Evolutionary conservation across 768 basidiomycete species (phyloP), one percentile per base, ranked within the genome.

Genomic region (Tulasnella sp.): DNA sequence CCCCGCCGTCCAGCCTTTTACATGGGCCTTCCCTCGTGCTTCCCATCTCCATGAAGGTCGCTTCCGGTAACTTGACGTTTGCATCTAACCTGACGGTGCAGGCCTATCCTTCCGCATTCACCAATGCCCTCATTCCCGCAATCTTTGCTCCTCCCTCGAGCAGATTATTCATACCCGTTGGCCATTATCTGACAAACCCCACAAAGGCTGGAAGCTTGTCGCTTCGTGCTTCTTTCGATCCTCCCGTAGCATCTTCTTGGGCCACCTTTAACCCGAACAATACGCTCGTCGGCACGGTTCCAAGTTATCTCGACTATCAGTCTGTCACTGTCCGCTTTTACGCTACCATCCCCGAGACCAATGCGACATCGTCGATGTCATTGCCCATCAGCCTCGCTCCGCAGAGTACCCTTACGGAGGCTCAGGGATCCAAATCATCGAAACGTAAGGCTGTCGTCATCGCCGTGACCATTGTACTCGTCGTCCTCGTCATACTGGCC

Each of bases 71-170:
- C 64, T 83, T 90, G 67, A 76, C 78, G 0, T 62, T 88, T 58
- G 68, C 73, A 17, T 80, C 83, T 17, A 80, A 74, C 61, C 72
- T 93, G 32, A 72, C 78, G 2, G 64, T 97, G 60, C 77, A 77
- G 25, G 67, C 87, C 19, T 79, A 83, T 7, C 76, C 83, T 3
- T 84, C 88, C 3, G 86, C 79, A 67, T 94, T 96, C 71, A 71
- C 76, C 9, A 61, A 71, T 19, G 71, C 78, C 19, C 69, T 71
- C 31, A 69, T 89, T 41, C 78, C 84, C 15, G 73, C 80, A 19
- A 69, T 84, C 48, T 69, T 77, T 46, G 75, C 74, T 36, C 70
- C 73, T 23, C 77, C 77, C 12, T 79, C 78, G 7, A 67, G 75
- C 48, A 40, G 66, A 2, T 69, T 88, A 41, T 63, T 71, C 6